These are phyloP conservation scores for Trifolium fragiferum DNA, from an alignment of 306 rosid genomes.

Conservation along the genomic window DNA sequence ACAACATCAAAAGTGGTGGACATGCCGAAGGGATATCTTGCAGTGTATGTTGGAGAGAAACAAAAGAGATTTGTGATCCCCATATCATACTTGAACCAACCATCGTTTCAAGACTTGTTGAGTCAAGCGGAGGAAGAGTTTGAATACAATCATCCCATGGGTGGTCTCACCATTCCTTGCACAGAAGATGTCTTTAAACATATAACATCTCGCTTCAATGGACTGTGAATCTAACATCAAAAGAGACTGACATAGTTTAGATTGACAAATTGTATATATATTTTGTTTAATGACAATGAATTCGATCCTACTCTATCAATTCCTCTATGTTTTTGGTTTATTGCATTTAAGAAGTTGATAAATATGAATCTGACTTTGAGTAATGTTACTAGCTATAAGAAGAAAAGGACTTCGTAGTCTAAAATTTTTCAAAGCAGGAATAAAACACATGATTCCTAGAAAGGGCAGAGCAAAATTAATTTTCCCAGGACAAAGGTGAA, in stretches of 20 bases:
- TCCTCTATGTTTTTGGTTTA: background rate
- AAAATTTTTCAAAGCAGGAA: background rate
- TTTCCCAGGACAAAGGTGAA: background rate
- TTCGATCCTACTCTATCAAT: background rate
- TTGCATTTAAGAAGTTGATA: background rate
- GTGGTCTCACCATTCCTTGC: slow-evolving; percentile 56
- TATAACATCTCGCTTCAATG: slow-evolving; percentile 35
- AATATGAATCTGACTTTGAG: background rate
- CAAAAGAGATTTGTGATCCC: background rate
- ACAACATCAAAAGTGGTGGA: background rate
- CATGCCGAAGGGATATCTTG: slow-evolving; percentile 8
- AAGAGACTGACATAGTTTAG: background rate
- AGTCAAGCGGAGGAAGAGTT: slow-evolving; percentile 45
- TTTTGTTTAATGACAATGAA: slow-evolving; percentile 13
- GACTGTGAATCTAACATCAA: background rate
- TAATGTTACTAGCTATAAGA: slow-evolving; percentile 4
- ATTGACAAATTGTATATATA: background rate
- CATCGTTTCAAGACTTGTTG: slow-evolving; percentile 44
- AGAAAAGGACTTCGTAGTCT: background rate
- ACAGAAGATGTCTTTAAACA: slow-evolving; percentile 32
- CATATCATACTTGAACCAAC: slow-evolving; percentile 40
- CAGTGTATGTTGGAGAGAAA: slow-evolving; percentile 2
- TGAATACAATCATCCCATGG: slow-evolving; percentile 52
- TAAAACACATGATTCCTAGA: no score
- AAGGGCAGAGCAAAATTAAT: background rate